phyloP scores from a whole-genome alignment of 805 yeast genomes.

The Zygosaccharomyces kombuchaensis region DNA sequence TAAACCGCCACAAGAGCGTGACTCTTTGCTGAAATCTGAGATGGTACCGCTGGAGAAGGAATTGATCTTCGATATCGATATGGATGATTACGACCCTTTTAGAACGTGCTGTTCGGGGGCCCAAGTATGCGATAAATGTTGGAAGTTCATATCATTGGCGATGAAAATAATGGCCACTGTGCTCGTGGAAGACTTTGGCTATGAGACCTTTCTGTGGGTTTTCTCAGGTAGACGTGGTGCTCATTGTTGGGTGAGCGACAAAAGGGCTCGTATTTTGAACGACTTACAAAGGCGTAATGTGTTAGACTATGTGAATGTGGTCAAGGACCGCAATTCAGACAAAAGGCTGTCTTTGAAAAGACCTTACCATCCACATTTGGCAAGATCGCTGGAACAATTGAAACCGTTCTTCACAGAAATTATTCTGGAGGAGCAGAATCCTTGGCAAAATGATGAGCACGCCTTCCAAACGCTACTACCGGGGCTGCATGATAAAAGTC shows the following conservation, averaged over 20 bases:
- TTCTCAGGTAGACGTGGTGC: conserved; percentile 99
- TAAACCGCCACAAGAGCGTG: conserved; percentile 82
- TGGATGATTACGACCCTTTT: conserved; percentile 91
- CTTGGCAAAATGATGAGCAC: conserved; percentile 62
- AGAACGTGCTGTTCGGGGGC: conserved; percentile 92
- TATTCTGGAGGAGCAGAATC: conserved; percentile 78
- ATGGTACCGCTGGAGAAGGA: conserved; percentile 83
- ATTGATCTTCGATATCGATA: conserved; percentile 92
- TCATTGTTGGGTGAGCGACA: conserved; percentile 96
- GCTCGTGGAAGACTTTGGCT: conserved; percentile 84
- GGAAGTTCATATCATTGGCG: conserved; percentile 89
- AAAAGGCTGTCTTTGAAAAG: conserved; percentile 55
- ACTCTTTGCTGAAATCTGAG: conserved; percentile 65
- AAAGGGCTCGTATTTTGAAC: conserved; percentile 66
- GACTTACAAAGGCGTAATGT: conserved; percentile 74
- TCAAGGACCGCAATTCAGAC: conserved; percentile 47
- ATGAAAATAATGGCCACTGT: conserved; percentile 68
- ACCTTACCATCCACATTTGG: conserved; percentile 87
- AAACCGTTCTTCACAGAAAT: conserved; percentile 59
- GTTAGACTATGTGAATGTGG: conserved; percentile 77
- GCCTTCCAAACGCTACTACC: conserved; percentile 54
- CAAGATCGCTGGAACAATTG: conserved; percentile 66
- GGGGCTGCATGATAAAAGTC: conserved; percentile 57
- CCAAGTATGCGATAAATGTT: conserved; percentile 79
- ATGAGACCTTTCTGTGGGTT: conserved; percentile 83